These are phyloP conservation scores for Backusella parvicylindrica DNA, from an alignment of 192 early-diverging fungal genomes.

Conservation along the genomic window DNA sequence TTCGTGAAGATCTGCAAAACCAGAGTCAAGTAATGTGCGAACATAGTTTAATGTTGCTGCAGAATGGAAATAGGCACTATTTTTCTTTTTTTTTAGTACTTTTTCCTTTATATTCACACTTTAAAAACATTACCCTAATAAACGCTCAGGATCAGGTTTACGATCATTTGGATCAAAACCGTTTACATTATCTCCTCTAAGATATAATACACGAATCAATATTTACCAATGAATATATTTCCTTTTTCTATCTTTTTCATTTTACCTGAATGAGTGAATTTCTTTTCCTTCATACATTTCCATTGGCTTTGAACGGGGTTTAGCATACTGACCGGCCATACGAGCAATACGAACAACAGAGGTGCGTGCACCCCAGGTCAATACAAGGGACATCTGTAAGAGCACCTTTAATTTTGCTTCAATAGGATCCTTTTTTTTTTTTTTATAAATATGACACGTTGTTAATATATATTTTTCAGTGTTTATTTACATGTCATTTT, in stretches of 20 bases:
- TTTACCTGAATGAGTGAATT: slow-evolving; percentile 73
- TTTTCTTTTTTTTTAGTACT: neutral
- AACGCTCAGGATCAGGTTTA: slow-evolving; percentile 89
- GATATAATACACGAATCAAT: neutral
- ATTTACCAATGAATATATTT: neutral
- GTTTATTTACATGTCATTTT: neutral
- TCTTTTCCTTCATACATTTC: slow-evolving; percentile 83
- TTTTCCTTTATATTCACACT: neutral
- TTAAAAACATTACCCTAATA: slow-evolving; percentile 55
- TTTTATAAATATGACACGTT: neutral
- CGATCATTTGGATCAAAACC: slow-evolving; percentile 84
- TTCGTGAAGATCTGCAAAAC: slow-evolving; percentile 91
- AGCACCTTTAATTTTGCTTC: slow-evolving; percentile 95
- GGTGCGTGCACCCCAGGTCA: slow-evolving; percentile 91
- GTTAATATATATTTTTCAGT: neutral
- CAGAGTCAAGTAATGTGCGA: slow-evolving; percentile 74
- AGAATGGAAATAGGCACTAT: slow-evolving; percentile 94
- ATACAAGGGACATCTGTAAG: slow-evolving; percentile 95
- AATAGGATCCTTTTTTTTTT: slow-evolving; percentile 77
- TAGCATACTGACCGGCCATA: slow-evolving; percentile 99
- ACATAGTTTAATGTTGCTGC: slow-evolving; percentile 96
- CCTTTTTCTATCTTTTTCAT: neutral
- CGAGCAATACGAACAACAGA: slow-evolving; percentile 94
- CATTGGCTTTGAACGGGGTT: slow-evolving; percentile 89
- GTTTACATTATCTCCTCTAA: slow-evolving; percentile 96